Base-by-base conservation (phyloP, 2,329 filamentous ascomycete species). In the Neofusicoccum laricinum region DNA sequence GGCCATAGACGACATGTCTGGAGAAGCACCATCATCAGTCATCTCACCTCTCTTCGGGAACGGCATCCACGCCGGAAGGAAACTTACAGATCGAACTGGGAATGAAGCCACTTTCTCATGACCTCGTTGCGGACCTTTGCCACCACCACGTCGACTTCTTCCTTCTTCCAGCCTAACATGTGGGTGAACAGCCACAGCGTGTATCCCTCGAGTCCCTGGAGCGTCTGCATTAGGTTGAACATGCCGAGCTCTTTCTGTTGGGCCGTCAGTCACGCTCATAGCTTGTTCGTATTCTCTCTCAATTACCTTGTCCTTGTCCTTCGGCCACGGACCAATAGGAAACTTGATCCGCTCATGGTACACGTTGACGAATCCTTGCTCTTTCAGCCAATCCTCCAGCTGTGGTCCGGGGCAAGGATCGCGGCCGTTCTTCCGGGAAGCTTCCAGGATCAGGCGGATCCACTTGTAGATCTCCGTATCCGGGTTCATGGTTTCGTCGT, bases 341-440 rank as follows among this genome's bases (percentile, higher is more conserved):
- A 71, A 50, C 65, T 71, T 72, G 55, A 68, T 68, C 2, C 69
- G 59, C 32, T 70, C 62, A 17, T 79, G 74, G 53, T 76, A 70
- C 14, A 82, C 76, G 45, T 82, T 78, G 21, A 77, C 72, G 66
- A 81, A 82, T 2, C 80, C 81, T 0, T 73, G 77, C 6, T 73
- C 71, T 6, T 74, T 69, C 68, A 80, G 76, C 72, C 76, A 76
- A 11, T 72, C 66, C 46, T 75, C 73, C 66, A 79, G 77, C n/a
- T 80, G 45, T 14, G 64, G 68, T 3, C 68, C 68, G 2, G 68
- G 68, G 12, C 55, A 51, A 15, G 63, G 51, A 21, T 63, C 63
- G 17, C 65, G 53, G 3, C 64, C 59, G n/a, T 51, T 63, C 11
- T 46, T 46, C 1, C n/a, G 17, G 2, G 50, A 65, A 4, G 48